Evolutionary conservation across 345 rosid genomes (phyloP), one percentile per base, ranked within the genome.

Genomic region (Limnanthes douglasii): DNA sequence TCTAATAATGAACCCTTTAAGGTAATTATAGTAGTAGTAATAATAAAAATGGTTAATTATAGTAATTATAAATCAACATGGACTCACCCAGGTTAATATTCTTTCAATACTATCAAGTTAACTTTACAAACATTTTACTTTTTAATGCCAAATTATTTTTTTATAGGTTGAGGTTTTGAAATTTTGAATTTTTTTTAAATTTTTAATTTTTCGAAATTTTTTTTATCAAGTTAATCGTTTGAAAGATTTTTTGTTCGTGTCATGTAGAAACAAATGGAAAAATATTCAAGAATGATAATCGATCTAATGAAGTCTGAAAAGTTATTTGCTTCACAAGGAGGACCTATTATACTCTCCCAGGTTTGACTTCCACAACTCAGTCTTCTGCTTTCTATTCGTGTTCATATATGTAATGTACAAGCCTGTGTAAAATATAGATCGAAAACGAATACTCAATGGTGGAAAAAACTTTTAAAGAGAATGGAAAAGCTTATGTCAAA

Each of bases 291-390:
- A 36, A 65, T 40, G 34, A 64, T 81, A 29, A 92, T 75, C 28
- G 64, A 50, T 36, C 42, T 77, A 84, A 65, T 86, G 96, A 68
- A 74, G 38, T 45, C 72, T 1, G 72, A 78, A 25, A 60, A 50
- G 18, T 42, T 81, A 33, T 81, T 44, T 51, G 94, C 86, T 53
- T 81, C 94, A 1, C 94, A 86, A 50, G 92, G 94, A 48, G 94
- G 96, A 5, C 94, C 96, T 6, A 81, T 77, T 34, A 77, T 86
- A 53, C 55, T 81, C 32, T 81, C 94, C 9, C 94, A 86, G 92
- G 86, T 75, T 39, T 31, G 22, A 45, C 7, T 12, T 31, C 47
- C 8, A 10, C 3, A 16, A 6, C 16, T 23, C 8, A 16, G 15
- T 31, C 10, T 25, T 13, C 15, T 26, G 24, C 9, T 46, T 33